Conservation (phyloP, 106 monocot genomes). For the Dendrobium huoshanense region DNA sequence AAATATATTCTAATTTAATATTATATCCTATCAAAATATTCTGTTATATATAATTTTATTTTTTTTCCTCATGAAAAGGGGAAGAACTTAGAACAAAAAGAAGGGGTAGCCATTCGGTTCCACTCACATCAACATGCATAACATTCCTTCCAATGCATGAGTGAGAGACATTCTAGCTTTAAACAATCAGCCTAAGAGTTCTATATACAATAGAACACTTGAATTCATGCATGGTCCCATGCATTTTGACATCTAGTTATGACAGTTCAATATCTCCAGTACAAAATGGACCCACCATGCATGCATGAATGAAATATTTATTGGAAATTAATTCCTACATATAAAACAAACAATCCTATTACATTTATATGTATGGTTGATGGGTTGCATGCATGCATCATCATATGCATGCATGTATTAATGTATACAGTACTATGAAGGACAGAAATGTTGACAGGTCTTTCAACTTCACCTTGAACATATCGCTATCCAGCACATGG, state of each 20-base stretch:
- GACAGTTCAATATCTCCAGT: background rate
- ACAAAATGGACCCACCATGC: background rate
- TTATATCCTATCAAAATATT: no score
- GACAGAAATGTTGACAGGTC: background rate
- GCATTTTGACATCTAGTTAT: background rate
- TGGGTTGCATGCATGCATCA: conserved; percentile 1
- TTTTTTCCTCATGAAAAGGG: no score
- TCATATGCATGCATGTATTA: background rate
- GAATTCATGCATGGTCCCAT: background rate
- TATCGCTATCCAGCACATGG: background rate
- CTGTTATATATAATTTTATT: no score
- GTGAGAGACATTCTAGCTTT: no score
- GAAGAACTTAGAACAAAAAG: no score
- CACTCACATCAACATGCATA: no score
- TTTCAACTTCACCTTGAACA: background rate
- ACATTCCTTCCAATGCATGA: no score
- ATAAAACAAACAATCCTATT: no score
- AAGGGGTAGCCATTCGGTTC: no score
- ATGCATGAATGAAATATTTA: background rate
- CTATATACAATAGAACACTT: background rate
- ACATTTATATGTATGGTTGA: background rate
- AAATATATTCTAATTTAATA: no score
- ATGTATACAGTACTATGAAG: background rate
- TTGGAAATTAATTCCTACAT: background rate
- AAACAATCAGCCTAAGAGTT: no score